Evolutionary conservation across 2,329 filamentous ascomycete genomes (phyloP), one percentile per base, ranked within the genome.

Genomic region (Emmonsiellopsis sp.): DNA sequence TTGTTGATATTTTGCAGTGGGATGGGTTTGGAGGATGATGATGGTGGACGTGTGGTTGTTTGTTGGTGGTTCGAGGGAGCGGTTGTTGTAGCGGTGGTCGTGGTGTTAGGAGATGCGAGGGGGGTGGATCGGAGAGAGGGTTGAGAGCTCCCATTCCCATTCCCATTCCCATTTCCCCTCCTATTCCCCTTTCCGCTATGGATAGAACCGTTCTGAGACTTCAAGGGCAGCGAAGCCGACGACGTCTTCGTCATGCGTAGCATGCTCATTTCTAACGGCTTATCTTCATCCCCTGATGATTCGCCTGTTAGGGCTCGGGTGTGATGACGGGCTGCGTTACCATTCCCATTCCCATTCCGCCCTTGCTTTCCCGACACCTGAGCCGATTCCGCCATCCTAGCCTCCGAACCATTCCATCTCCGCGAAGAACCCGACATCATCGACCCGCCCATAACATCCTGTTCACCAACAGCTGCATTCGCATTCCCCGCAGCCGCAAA

Each of bases 241-340:
- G 2, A 46, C n/a, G n/a, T 34, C 36, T 48, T 50, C 17, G 21
- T 53, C 56, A 53, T 61, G 53, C 27, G 57, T 46, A 77, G 79
- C 74, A 85, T 81, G 61, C 79, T 83, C 75, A 95, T 95, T 69
- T 95, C 91, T 8, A 96, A 68, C 3, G 88, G 87, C 17, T 76
- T 72, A 51, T 94, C 90, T 58, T 95, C 90, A 36, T 93, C 88
- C 0, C 83, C 87, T 9, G 84, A 86, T 75, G 87, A 69, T 82
- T 86, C 45, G 73, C 78, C 54, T 0, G 70, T 71, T 1, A 65
- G 53, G 42, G 72, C 69, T 6, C 75, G 69, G 51, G 73, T 70
- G 61, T 82, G 77, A 59, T 78, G 74, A 48, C 67, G 61, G 52
- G 47, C 14, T 56, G 53, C 44, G 65, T 60, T 39, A 61, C 57